These are phyloP conservation scores for Puya raimondii DNA, from an alignment of 176 grass and related monocot genomes.

Conservation along the genomic window DNA sequence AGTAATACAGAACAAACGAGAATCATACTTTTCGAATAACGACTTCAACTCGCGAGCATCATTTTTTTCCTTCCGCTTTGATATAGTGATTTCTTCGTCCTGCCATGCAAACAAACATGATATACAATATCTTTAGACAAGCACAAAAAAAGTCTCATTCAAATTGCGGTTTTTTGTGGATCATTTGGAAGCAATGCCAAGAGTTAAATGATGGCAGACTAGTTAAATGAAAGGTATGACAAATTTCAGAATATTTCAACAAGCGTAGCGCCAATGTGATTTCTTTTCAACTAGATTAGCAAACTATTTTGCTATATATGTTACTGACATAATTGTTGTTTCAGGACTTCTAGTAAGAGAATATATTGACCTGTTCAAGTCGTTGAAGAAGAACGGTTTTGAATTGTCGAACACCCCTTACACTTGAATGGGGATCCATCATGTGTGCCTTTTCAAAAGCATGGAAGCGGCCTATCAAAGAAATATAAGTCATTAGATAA, in stretches of 20 bases:
- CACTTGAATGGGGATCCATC: constrained; percentile 51
- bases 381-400: constrained; percentile 85
- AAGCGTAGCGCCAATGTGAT: no score
- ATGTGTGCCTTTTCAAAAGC: constrained; percentile 86
- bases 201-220: no score
- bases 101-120: constrained; percentile 25
- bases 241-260: no score
- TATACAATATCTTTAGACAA: not conserved
- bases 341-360: not conserved
- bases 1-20: not conserved
- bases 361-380: constrained; percentile 64
- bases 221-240: no score
- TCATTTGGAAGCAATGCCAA: not conserved
- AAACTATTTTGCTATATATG: not conserved
- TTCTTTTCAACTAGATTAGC: no score
- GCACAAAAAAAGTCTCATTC: not conserved
- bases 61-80: constrained; percentile 52
- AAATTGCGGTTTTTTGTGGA: not conserved
- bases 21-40: constrained; percentile 61
- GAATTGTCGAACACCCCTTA: constrained; percentile 80
- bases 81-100: constrained; percentile 55
- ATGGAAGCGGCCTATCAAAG: constrained; percentile 73
- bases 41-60: constrained; percentile 74
- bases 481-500: not conserved
- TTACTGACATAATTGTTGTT: not conserved